phyloP scores from a whole-genome alignment of 495 filamentous ascomycete species.

The Niebla homalea region DNA sequence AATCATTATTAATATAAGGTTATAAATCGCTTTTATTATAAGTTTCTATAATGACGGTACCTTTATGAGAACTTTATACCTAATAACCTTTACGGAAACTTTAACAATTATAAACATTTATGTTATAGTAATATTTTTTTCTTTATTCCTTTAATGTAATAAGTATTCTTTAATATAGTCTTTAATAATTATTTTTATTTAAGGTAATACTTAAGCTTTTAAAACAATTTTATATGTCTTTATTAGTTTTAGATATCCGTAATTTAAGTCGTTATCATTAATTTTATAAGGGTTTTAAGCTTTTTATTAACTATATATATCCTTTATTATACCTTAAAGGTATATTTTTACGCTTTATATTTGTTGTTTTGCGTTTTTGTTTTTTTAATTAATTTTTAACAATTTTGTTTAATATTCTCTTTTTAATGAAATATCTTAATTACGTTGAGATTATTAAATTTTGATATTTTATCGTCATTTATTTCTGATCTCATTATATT shows the following conservation, averaged over 20 bases:
- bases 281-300: background rate
- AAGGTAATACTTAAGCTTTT: too few species aligned
- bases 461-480: background rate
- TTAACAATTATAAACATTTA: too few species aligned
- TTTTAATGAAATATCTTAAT: background rate
- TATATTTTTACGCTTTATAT: background rate
- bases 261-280: too few species aligned
- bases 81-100: too few species aligned
- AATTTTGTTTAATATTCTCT: background rate
- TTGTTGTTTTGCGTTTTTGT: background rate
- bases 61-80: too few species aligned
- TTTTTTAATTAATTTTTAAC: background rate
- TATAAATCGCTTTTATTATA: background rate
- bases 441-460: background rate
- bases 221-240: too few species aligned
- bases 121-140: too few species aligned
- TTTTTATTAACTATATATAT: background rate
- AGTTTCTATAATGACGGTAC: too few species aligned
- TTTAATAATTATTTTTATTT: conserved; percentile 4
- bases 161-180: background rate
- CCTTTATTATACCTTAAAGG: background rate
- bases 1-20: background rate
- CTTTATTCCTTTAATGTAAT: too few species aligned
- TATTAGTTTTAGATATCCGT: too few species aligned
- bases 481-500: background rate